These are phyloP conservation scores for Spiromastix sp. DNA, from an alignment of 2,329 filamentous ascomycete species.

Conservation along the genomic window DNA sequence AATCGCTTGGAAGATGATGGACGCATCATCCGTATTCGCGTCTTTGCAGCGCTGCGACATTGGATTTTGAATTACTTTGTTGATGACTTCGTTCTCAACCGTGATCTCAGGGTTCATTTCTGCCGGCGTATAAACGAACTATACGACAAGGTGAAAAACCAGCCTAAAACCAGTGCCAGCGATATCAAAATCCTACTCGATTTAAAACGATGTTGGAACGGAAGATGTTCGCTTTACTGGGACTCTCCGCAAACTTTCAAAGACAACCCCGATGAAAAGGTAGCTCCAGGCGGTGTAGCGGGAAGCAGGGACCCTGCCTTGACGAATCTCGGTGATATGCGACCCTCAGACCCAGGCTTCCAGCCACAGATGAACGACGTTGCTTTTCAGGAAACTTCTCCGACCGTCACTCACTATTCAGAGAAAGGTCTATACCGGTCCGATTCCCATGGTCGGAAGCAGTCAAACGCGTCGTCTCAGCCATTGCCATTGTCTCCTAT, in stretches of 20 bases:
- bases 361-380: constrained; percentile 5
- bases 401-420: constrained; percentile 12
- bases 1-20: constrained; percentile 70
- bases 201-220: constrained; percentile 93
- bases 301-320: constrained; percentile 45
- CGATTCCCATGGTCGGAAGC: constrained; percentile 22
- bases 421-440: constrained; percentile 8
- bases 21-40: constrained; percentile 87
- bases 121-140: constrained; percentile 67
- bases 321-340: constrained; percentile 24
- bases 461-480: constrained; percentile 24
- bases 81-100: constrained; percentile 79
- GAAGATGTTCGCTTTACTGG: constrained; percentile 85
- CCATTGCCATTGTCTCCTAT: constrained; percentile 27
- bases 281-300: constrained; percentile 64
- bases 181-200: constrained; percentile 84
- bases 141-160: constrained; percentile 41
- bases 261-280: constrained; percentile 53
- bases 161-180: constrained; percentile 45
- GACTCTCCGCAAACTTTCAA: constrained; percentile 58
- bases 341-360: constrained; percentile 15
- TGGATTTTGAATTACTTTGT: constrained; percentile 98
- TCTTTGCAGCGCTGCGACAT: constrained; percentile 88
- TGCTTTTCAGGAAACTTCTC: constrained; percentile 10
- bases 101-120: constrained; percentile 63